Base-by-base conservation (phyloP, 2,329 filamentous ascomycete species). In the Xylariomycetidae sp. region DNA sequence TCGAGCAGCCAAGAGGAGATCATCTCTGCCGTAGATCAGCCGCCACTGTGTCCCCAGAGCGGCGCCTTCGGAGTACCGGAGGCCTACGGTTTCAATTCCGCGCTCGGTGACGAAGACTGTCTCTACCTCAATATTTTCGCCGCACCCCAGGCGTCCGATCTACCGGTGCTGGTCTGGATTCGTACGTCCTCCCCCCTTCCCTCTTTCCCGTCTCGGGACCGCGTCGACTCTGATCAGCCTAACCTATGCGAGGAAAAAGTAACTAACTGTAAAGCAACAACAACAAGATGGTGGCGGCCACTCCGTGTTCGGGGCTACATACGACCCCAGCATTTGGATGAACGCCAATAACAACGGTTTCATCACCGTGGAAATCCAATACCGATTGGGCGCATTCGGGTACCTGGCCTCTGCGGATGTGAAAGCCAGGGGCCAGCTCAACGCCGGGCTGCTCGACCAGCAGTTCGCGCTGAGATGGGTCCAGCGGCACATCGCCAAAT, bases 381-480 rank as follows among this genome's bases (percentile, higher is more conserved):
- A 74, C 42, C 51, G 70, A 12, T 61, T 69, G 48, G 38, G 54
- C 33, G 32, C 39, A 29, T 33, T 60, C 59, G 9, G 71, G 63
- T 26, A 59, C 63, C 14, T 66, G 53, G 73, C 78, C 38, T 50
- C 50, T 5, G 33, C 38, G 4, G 49, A 53, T 8, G 36, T 54
- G 19, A 44, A 50, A 25, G 38, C 25, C 13, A 27, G 38, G 4
- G 51, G 51, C 6, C 15, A 67, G 40, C 16, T 49, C 37, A 42
- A 69, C 54, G 36, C 62, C 58, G 42, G 59, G 50, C 31, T 57
- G 42, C 39, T 66, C 48, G 46, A 68, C 61, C 74, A 79, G 47
- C 61, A 70, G 10, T 57, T 75, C 13, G 72, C 72, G 16, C 55
- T 81, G 6, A 59, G 77, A 44, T 81, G 76, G 76, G 63, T 79